Conservation (phyloP, 148 eudicot species). For the Rhododendron vialii region DNA sequence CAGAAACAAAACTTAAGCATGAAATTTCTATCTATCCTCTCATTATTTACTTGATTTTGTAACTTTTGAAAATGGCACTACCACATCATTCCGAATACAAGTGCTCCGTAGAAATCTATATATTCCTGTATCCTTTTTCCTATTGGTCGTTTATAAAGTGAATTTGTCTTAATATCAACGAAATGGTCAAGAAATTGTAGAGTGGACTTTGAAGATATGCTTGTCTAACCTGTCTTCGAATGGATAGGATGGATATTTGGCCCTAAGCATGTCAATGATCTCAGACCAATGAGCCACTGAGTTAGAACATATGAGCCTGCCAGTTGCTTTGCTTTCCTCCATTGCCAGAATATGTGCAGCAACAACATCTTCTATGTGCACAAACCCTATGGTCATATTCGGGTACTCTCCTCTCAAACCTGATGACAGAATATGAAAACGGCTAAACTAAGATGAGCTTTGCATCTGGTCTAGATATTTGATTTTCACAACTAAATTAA, state of each 20-base stretch:
- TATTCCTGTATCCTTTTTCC: neutral
- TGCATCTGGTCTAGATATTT: neutral
- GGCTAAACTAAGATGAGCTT: too few relatives aligned
- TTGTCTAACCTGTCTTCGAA: slow-evolving; percentile 53
- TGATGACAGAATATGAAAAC: neutral
- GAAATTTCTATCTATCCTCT: neutral
- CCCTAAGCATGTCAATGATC: slow-evolving; percentile 69
- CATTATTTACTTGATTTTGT: neutral
- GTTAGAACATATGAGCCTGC: slow-evolving; percentile 77
- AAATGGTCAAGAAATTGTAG: neutral
- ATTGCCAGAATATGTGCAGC: slow-evolving; percentile 79
- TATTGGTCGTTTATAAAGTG: neutral
- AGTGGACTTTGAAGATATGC: neutral
- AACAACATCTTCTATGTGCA: slow-evolving; percentile 74
- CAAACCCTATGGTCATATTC: slow-evolving; percentile 68
- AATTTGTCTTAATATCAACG: neutral
- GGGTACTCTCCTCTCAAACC: slow-evolving; percentile 68
- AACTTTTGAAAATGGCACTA: neutral
- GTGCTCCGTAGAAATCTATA: neutral
- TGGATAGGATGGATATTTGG: slow-evolving; percentile 69
- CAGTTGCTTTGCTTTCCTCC: slow-evolving; percentile 71
- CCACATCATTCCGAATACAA: neutral
- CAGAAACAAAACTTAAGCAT: neutral
- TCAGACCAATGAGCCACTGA: slow-evolving; percentile 87
- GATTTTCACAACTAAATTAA: neutral